Conservation (phyloP, 768 basidiomycete genomes). For the Gyrodon lividus region DNA sequence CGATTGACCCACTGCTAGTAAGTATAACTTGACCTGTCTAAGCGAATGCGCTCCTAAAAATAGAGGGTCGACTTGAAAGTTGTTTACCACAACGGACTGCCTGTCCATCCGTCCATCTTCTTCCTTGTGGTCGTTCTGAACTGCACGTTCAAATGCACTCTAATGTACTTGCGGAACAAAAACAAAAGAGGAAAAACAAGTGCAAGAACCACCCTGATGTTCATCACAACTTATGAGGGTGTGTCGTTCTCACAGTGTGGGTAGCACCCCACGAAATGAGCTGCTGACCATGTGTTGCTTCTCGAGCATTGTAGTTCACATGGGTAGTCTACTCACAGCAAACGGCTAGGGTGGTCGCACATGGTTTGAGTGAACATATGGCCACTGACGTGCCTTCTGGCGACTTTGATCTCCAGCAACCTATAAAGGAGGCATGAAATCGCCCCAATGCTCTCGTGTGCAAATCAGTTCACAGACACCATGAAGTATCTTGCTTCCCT, state of each 20-base stretch:
- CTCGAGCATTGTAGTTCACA: no score
- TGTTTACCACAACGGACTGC: neutral
- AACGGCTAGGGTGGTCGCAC: slow-evolving; percentile 7
- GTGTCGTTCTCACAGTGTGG: neutral
- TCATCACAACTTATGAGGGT: neutral
- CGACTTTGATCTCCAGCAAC: neutral
- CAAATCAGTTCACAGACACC: neutral
- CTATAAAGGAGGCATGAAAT: slow-evolving; percentile 12
- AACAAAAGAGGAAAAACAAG: no score
- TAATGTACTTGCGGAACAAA: no score
- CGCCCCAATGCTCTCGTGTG: neutral
- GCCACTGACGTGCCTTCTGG: neutral
- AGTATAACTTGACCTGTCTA: neutral
- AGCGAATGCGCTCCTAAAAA: neutral
- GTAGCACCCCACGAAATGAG: neutral
- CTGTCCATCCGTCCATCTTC: no score
- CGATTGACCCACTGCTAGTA: neutral
- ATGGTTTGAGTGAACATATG: slow-evolving; percentile 8
- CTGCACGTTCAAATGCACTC: no score
- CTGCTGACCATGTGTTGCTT: neutral
- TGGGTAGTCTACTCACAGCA: slow-evolving; percentile 1
- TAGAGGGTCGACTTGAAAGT: neutral
- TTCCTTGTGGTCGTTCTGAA: no score
- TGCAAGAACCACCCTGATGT: neutral
- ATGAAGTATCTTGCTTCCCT: slow-evolving; percentile 25